phyloP scores from a whole-genome alignment of 108 stramenopile genomes.

The Phaeodactylum tricornutum region DNA sequence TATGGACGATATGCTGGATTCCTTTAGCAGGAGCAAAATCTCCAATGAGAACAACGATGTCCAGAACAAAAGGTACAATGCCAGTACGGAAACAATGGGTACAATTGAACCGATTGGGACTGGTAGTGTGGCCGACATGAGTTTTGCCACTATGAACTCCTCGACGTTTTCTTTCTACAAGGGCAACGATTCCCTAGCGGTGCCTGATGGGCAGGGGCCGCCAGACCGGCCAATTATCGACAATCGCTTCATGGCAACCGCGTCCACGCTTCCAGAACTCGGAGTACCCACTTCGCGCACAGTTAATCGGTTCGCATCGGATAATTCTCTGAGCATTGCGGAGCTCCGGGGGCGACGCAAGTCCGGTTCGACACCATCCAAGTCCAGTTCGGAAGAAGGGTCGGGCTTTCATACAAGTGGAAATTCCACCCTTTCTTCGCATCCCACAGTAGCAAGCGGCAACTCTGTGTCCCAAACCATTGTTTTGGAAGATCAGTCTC shows the following conservation, averaged over 20 bases:
- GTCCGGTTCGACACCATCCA: too few relatives aligned
- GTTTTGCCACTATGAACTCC: slow-evolving; percentile 5
- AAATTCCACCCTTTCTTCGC: too few relatives aligned
- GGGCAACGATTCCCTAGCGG: neutral
- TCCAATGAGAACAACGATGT: neutral
- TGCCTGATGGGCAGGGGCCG: neutral
- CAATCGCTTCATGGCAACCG: neutral
- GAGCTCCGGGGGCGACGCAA: neutral
- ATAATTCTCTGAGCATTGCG: neutral
- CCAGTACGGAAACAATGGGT: slow-evolving; percentile 12
- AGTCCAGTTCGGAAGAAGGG: neutral
- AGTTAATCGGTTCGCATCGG: neutral
- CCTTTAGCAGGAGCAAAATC: slow-evolving; percentile 1
- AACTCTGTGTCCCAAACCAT: neutral
- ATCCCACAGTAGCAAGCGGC: neutral
- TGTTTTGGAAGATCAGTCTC: neutral
- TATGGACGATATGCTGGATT: slow-evolving; percentile 7
- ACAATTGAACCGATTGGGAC: slow-evolving; percentile 8
- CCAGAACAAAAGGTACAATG: slow-evolving; percentile 1
- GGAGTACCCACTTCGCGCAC: neutral
- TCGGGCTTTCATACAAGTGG: too few relatives aligned
- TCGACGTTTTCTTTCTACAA: slow-evolving; percentile 4
- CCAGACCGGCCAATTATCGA: neutral
- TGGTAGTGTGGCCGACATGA: slow-evolving; percentile 6
- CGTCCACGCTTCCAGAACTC: neutral